Base-by-base conservation (phyloP, 352 stramenopile genomes). In the Phytophthora quininea region DNA sequence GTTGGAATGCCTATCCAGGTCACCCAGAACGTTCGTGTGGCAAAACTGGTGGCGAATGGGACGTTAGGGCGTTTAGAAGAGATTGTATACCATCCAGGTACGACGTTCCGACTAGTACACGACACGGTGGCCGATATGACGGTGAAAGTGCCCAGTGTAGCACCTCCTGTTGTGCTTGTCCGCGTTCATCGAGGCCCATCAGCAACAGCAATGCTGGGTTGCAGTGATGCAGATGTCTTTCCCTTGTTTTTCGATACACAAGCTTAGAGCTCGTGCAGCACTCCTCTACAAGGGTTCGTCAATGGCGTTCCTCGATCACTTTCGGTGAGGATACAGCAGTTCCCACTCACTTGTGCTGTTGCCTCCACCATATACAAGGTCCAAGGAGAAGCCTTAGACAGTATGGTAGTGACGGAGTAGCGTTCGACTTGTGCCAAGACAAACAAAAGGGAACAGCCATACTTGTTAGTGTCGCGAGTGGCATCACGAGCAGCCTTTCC, bases 311-410 rank as follows among this genome's bases (percentile, higher is more conserved):
- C 38, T 7, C 37, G 53, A 19, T 38, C 30, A 3, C 58, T 67
- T 9, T 42, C 8, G 12, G 30, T 67, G 27, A 14, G 27, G n/a
- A 56, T 53, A 4, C 35, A 65, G 49, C 55, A 65, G 37, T 56
- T 70, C 6, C 62, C 62, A 2, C 50, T 70, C 3, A 43, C 61
- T 1, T 70, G 55, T 9, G 54, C 48, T 0, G 54, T 70, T 1
- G 42, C 54, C 5, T 62, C 49, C 0, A 71, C 49, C 8, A 24
- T 65, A 5, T 71, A 71, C 43, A 61, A 71, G 30, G 35, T 71
- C 1, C 55, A 70, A 47, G 54, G 62, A 0, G 52, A 70, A 33
- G 60, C 63, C 8, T 35, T 71, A 8, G 3, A 48, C 5, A 33
- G 24, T 4, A 62, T 71, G 38, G 56, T 61, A 8, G 51, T 65